Conservation (phyloP, 345 rosid species). For the Combretum micranthum region DNA sequence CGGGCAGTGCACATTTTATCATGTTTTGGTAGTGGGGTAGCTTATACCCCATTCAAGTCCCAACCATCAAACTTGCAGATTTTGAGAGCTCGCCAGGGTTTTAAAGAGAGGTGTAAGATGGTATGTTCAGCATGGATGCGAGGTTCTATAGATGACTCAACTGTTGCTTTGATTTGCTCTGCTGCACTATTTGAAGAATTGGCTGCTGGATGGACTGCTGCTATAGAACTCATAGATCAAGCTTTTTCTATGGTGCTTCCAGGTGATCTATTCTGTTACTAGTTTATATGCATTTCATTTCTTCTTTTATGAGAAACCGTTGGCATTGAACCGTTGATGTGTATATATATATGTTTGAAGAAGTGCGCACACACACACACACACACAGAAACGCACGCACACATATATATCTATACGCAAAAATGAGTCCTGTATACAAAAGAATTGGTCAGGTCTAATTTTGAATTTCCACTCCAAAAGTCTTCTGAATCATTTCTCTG, state of each 20-base stretch:
- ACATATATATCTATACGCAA: too few species aligned
- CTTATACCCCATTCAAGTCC: conserved; percentile 51
- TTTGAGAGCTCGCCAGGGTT: conserved; percentile 88
- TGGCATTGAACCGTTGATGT: too few species aligned
- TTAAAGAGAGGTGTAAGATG: conserved; percentile 54
- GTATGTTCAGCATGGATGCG: conserved; percentile 59
- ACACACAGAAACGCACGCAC: too few species aligned
- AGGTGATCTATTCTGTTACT: conserved; percentile 28
- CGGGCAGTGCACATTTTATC: conserved; percentile 71
- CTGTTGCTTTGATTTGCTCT: conserved; percentile 66
- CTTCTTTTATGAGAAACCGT: neutral
- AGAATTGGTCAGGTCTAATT: too few species aligned
- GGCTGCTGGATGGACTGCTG: conserved; percentile 55
- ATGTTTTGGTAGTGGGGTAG: conserved; percentile 68
- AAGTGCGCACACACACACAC: too few species aligned
- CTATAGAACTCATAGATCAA: conserved; percentile 55
- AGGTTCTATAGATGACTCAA: conserved; percentile 64
- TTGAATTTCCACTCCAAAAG: too few species aligned
- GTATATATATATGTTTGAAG: too few species aligned
- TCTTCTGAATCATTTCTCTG: too few species aligned
- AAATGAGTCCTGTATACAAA: too few species aligned
- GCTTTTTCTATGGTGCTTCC: conserved; percentile 79
- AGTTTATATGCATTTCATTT: too few species aligned
- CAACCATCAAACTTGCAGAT: conserved; percentile 72
- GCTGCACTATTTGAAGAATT: conserved; percentile 87